phyloP scores from a whole-genome alignment of 2,329 filamentous ascomycete species.

The Sporothrix brunneoviolacea region DNA sequence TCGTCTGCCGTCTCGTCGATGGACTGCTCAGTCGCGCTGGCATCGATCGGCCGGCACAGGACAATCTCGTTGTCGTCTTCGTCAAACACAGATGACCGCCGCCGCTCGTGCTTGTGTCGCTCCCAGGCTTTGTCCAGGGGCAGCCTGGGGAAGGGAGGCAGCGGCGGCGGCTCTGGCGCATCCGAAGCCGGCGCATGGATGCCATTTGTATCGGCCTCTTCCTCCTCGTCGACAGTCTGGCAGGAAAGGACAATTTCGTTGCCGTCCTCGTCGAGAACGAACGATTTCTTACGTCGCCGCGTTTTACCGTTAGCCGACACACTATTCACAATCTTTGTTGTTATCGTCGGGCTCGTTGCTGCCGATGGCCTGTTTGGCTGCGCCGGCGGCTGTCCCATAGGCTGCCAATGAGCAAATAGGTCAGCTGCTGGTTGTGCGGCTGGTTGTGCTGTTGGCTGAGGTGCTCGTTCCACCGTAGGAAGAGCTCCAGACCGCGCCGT shows the following conservation, averaged over 20 bases:
- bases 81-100: constrained; percentile 20
- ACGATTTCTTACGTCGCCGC: constrained; percentile 20
- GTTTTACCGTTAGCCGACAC: neutral
- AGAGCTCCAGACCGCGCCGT: too few relatives aligned
- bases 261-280: constrained; percentile 44
- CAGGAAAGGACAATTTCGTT: constrained; percentile 38
- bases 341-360: constrained; percentile 13
- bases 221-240: constrained; percentile 3
- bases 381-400: neutral
- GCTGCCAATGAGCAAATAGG: too few relatives aligned
- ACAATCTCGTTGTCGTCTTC: constrained; percentile 39
- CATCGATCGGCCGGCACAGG: constrained; percentile 22
- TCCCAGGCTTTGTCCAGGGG: constrained; percentile 6
- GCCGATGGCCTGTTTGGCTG: neutral
- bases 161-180: constrained; percentile 1
- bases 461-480: too few relatives aligned
- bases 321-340: constrained; percentile 14
- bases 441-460: too few relatives aligned
- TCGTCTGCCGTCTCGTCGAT: neutral
- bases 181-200: neutral
- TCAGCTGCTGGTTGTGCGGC: constrained; percentile 47
- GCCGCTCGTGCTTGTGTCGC: constrained; percentile 9
- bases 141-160: constrained; percentile 6
- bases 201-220: neutral
- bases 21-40: neutral